Base-by-base conservation (phyloP, 1,284 basidiomycete species). In the Leccinum pachyderme region DNA sequence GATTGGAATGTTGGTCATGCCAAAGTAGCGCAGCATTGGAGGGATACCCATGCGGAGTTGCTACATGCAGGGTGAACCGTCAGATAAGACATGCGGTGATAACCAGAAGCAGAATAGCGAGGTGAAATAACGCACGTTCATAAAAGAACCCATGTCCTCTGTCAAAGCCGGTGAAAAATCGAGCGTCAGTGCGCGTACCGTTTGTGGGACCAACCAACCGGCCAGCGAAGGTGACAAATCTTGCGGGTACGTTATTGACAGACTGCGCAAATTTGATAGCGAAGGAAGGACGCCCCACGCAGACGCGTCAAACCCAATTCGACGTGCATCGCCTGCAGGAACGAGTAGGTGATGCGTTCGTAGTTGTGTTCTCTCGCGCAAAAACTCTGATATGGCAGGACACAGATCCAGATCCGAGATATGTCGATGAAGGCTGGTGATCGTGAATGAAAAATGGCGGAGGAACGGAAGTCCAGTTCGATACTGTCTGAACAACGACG, bases 201-300 rank as follows among this genome's bases (percentile, higher is more conserved):
- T 76, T 13, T 84, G 71, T 4, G 87, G 86, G 27, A 89, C 76
- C 33, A 89, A 72, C 86, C 86, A 89, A 50, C 81, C 77, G 5
- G 84, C 84, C 32, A 89, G 69, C 0, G 83, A 79, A 0, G 84
- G 77, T 0, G 83, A 78, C 32, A 88, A 70, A 64, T 87, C 86
- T 60, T 75, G 74, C 3, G 86, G 85, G 60, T 87, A 80, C 9
- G 81, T 81, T 51, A 87, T 84, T 41, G 75, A 77, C 49, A 89
- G 63, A 47, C 75, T 77, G 25, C 69, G 75, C 53, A 89, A 66
- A 15, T 73, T 73, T 7, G 71, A 70, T 32, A 89, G 67, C 5
- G 76, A 77, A 0, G 86, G 86, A 12, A 89, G 73, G 24, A 87
- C 81, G 15, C 86, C 86, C 84, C 86, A 87, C 5, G 83, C 75